Evolutionary conservation across 345 rosid species (phyloP).

Genomic region (Schrenkiella parvula): DNA sequence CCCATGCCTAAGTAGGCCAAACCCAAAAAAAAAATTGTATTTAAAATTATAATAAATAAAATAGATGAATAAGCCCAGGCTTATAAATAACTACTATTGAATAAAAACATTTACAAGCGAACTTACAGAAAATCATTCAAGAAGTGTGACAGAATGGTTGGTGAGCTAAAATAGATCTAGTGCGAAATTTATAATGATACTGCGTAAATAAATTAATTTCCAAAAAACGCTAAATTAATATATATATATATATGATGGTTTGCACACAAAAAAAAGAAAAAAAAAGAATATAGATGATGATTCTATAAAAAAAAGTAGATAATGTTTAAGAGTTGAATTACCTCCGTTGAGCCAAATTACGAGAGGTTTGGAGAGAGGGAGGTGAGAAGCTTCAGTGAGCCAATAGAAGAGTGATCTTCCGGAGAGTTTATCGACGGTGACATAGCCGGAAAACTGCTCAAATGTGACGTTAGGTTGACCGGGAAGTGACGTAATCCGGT

Average conservation of each 20-base stretch:
- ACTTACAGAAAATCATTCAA: background rate
- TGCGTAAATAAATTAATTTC: background rate
- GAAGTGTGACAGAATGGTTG: constrained; percentile 2
- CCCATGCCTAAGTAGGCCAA: constrained; percentile 34
- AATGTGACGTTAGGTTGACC: constrained; percentile 89
- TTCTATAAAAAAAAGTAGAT: background rate
- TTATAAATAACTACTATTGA: background rate
- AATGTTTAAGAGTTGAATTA: background rate
- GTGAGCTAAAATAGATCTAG: background rate
- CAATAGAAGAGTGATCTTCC: constrained; percentile 96
- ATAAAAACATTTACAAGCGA: background rate
- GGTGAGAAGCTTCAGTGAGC: constrained; percentile 70
- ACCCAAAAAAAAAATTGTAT: background rate
- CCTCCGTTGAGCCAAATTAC: constrained; percentile 99
- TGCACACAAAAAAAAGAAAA: no score
- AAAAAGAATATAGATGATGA: no score
- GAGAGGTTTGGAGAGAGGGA: constrained; percentile 63
- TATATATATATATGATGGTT: no score
- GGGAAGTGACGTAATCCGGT: constrained; percentile 76
- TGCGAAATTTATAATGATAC: background rate
- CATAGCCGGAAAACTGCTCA: constrained; percentile 91
- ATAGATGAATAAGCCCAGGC: background rate
- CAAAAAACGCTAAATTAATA: background rate
- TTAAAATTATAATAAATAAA: background rate
- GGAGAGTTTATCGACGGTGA: constrained; percentile 53